Base-by-base conservation (phyloP, 371 early-diverging fungal genomes). In the Mortierella sp. region DNA sequence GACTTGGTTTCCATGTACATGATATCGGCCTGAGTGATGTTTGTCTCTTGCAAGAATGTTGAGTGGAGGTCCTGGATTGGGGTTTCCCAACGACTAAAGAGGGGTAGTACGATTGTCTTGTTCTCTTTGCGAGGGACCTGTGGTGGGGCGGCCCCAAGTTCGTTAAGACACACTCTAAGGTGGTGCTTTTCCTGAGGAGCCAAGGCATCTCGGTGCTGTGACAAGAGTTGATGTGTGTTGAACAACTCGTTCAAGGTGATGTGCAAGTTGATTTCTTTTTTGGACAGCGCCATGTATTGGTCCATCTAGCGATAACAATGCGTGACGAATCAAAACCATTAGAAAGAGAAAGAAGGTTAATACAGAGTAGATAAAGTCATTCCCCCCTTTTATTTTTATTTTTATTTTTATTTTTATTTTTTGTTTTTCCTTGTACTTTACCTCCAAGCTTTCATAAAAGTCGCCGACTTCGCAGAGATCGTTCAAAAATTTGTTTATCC, bases 1-100 rank as follows among this genome's bases (percentile, higher is more conserved):
- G 97, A 93, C 77, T 97, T 97, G 30, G 97, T 94, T 83, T 97
- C 97, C 92, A 97, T 95, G 77, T 96, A 98, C 83, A 97, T 87
- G 64, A 97, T 94, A 70, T 98, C 98, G 71, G 93, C 94, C 78
- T 95, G 94, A 28, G 97, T 96, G 52, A 97, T 90, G 64, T 94
- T 94, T 68, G 93, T 94, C 81, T 96, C 96, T 10, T 94, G 93
- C 79, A 94, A 91, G 40, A 87, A 85, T 16, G 87, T 85, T 10
- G 88, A 88, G 43, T 72, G 78, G 66, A 88, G 84, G 87, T 90
- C 91, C 87, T 94, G 92, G 75, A 96, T 96, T 24, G 96, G 94
- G 18, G 93, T 94, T 72, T 97, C 98, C 97, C 97, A 97, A 5
- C 95, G 90, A 83, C 95, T 95, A 72, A 96, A 97, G 22, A 97